Conservation (phyloP, 768 basidiomycete genomes). For the Scleroderma bovista region DNA sequence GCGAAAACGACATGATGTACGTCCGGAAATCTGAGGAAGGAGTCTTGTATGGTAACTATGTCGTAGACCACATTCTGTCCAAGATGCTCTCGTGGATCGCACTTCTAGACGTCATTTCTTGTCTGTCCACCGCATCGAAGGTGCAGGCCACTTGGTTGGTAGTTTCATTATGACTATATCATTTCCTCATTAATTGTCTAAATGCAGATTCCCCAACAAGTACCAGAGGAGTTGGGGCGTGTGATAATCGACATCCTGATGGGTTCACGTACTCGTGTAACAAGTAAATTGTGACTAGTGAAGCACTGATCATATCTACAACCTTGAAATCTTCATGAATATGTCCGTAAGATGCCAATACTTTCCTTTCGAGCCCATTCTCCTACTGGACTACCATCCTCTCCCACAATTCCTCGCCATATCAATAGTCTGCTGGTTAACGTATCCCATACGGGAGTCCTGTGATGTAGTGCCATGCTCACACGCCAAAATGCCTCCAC, state of each 20-base stretch:
- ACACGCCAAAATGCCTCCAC: conserved; percentile 44
- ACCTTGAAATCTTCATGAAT: neutral
- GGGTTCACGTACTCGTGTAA: neutral
- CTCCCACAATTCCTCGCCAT: conserved; percentile 43
- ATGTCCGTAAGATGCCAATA: neutral
- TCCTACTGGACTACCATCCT: conserved; percentile 29
- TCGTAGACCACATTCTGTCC: conserved; percentile 25
- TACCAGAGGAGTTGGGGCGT: conserved; percentile 20
- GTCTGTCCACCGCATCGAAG: conserved; percentile 18
- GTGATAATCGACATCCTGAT: conserved; percentile 21
- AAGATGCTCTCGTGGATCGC: conserved; percentile 28
- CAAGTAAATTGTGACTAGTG: neutral
- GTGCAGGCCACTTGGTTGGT: conserved; percentile 31
- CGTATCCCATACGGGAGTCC: conserved; percentile 39
- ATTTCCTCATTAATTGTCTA: neutral
- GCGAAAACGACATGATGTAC: conserved; percentile 48
- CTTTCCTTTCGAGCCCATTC: conserved; percentile 38
- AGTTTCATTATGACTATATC: no score
- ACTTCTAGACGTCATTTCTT: conserved; percentile 18
- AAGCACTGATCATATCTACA: neutral
- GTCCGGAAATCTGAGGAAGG: conserved; percentile 5
- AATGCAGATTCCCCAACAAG: conserved; percentile 22
- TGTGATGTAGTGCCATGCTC: conserved; percentile 14
- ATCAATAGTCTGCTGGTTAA: conserved; percentile 49
- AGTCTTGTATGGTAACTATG: neutral